Evolutionary conservation across 2,329 filamentous ascomycete species (phyloP).

Genomic region (Rutstroemia sp.): DNA sequence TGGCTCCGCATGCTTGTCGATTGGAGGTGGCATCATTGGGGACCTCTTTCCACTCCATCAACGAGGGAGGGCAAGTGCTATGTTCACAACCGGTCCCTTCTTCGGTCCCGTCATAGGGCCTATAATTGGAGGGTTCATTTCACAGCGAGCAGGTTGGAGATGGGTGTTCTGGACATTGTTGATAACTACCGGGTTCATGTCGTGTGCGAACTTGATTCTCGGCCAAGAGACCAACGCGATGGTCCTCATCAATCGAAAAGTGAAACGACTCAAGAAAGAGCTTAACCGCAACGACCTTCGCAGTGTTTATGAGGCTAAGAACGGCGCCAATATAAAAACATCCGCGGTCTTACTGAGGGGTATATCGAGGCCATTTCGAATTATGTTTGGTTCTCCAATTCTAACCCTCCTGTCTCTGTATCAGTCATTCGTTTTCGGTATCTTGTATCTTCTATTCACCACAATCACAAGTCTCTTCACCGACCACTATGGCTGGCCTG

Average conservation of each 20-base stretch:
- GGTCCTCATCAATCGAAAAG: background rate
- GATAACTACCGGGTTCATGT: constrained; percentile 22
- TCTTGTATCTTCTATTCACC: background rate
- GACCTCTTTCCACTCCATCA: background rate
- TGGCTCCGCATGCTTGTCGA: constrained; percentile 36
- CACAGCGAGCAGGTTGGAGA: constrained; percentile 40
- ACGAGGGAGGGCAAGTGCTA: background rate
- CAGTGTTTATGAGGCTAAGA: too few species aligned
- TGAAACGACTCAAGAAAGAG: too few species aligned
- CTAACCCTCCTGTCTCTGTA: too few species aligned
- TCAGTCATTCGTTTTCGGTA: too few species aligned
- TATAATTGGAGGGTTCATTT: constrained; percentile 43
- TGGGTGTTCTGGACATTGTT: constrained; percentile 45
- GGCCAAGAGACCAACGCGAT: background rate
- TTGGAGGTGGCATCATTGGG: background rate
- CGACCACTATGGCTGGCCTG: background rate
- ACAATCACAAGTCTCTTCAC: background rate
- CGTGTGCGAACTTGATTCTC: constrained; percentile 14
- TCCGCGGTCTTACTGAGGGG: too few species aligned
- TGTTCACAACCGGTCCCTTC: constrained; percentile 31
- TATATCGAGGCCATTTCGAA: too few species aligned
- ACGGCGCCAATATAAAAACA: too few species aligned
- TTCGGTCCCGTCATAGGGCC: constrained; percentile 34
- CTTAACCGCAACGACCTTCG: too few species aligned
- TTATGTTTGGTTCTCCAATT: too few species aligned